Conservation (phyloP, 208 protist species). For the Porcisia deanei region DNA sequence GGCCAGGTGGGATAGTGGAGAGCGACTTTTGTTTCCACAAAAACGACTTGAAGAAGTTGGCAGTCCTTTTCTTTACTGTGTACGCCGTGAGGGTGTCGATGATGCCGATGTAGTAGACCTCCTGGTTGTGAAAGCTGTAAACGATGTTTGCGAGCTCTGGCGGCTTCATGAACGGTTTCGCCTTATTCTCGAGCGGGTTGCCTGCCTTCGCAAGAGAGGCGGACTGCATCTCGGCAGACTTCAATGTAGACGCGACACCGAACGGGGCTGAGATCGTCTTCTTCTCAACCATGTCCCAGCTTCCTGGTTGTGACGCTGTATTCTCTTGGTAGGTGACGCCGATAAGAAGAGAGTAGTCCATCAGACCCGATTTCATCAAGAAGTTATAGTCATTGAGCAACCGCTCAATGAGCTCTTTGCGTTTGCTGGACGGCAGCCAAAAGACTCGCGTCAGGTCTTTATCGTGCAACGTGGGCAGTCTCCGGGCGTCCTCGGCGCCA, state of each 20-base stretch:
- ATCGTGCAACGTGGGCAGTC: slow-evolving; percentile 67
- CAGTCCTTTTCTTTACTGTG: slow-evolving; percentile 77
- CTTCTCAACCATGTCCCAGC: slow-evolving; percentile 46
- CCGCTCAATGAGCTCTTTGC: slow-evolving; percentile 51
- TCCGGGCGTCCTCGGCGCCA: slow-evolving; percentile 39
- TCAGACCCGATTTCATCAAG: slow-evolving; percentile 47
- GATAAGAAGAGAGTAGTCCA: slow-evolving; percentile 91
- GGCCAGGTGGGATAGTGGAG: slow-evolving; percentile 74
- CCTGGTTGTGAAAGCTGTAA: slow-evolving; percentile 64
- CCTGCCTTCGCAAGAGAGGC: background rate
- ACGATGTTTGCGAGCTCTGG: slow-evolving; percentile 58
- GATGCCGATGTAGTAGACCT: slow-evolving; percentile 88
- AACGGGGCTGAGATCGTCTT: slow-evolving; percentile 33
- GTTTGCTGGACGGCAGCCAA: slow-evolving; percentile 47
- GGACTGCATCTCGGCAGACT: slow-evolving; percentile 23
- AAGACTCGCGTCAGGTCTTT: slow-evolving; percentile 87
- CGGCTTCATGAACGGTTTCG: background rate
- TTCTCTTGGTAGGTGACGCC: slow-evolving; percentile 75
- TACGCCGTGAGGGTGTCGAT: slow-evolving; percentile 89
- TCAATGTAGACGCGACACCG: background rate
- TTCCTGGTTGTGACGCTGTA: slow-evolving; percentile 42
- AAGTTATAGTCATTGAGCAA: slow-evolving; percentile 72
- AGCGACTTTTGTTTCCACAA: slow-evolving; percentile 74
- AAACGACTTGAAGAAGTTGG: slow-evolving; percentile 90
- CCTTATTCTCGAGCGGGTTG: background rate